These are phyloP conservation scores for Tylopilus sp. DNA, from an alignment of 768 basidiomycete species.

Conservation along the genomic window DNA sequence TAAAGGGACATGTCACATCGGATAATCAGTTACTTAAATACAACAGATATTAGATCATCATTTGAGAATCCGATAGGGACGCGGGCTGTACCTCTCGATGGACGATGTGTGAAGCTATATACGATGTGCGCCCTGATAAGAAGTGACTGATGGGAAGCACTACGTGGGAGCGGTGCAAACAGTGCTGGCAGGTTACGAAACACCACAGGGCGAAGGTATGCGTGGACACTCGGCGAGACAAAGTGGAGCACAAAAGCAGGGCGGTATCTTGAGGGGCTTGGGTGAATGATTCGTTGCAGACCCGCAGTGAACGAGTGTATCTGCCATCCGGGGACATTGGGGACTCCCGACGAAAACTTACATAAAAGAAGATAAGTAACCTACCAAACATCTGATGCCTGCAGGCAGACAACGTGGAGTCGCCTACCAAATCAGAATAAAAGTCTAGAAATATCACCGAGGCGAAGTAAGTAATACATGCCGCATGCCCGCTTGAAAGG, in stretches of 20 bases:
- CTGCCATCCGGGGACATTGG: slow-evolving; percentile 9
- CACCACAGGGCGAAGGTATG: background rate
- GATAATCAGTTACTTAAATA: slow-evolving; percentile 9
- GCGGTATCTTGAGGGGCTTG: background rate
- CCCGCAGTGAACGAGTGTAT: background rate
- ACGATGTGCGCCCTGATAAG: slow-evolving; percentile 43
- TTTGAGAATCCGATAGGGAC: slow-evolving; percentile 32
- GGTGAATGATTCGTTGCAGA: background rate
- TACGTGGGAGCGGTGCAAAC: slow-evolving; percentile 28
- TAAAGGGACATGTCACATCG: slow-evolving; percentile 20
- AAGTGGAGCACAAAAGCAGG: background rate
- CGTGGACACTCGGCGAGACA: background rate
- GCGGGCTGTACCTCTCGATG: slow-evolving; percentile 23
- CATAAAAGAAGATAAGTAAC: slow-evolving; percentile 44
- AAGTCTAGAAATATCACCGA: slow-evolving; percentile 41
- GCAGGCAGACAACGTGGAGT: slow-evolving; percentile 75
- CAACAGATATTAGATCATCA: slow-evolving; percentile 18
- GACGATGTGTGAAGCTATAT: slow-evolving; percentile 34
- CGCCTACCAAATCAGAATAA: slow-evolving; percentile 48
- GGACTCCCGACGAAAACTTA: slow-evolving; percentile 28
- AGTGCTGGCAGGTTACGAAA: slow-evolving; percentile 13
- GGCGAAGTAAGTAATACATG: slow-evolving; percentile 29
- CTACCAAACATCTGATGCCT: slow-evolving; percentile 49
- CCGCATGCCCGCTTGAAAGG: slow-evolving; percentile 31
- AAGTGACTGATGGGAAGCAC: slow-evolving; percentile 48